These are phyloP conservation scores for Boletus tomentosulus DNA, from an alignment of 768 basidiomycete genomes.

Conservation along the genomic window DNA sequence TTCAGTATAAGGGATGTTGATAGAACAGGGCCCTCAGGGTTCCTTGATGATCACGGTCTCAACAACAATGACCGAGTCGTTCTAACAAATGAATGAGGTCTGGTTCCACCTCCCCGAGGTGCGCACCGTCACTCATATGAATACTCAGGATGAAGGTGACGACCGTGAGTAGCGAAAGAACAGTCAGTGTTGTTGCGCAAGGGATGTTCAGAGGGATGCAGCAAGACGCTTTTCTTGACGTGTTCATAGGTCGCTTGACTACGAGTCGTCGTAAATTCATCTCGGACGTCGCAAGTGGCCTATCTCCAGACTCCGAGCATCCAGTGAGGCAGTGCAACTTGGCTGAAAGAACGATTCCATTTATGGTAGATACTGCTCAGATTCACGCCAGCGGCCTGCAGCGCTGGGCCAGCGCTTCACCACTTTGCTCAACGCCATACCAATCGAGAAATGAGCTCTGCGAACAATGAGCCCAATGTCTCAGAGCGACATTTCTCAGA, in stretches of 20 bases:
- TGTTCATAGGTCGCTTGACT: no score
- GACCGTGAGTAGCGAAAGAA: background rate
- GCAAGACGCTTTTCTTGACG: no score
- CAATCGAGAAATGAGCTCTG: background rate
- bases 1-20: background rate
- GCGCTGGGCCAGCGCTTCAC: background rate
- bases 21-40: background rate
- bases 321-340: background rate
- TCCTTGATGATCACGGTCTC: background rate
- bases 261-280: no score
- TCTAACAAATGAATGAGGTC: background rate
- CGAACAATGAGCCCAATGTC: no score
- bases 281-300: background rate
- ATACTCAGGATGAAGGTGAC: background rate
- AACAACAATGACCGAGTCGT: background rate
- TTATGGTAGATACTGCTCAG: background rate
- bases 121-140: background rate
- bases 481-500: background rate
- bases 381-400: background rate
- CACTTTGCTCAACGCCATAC: no score
- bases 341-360: no score
- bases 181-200: background rate
- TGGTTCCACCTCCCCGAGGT: background rate
- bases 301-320: background rate
- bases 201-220: background rate